Base-by-base conservation (phyloP, 2,329 filamentous ascomycete genomes). In the Seiridium unicorne region DNA sequence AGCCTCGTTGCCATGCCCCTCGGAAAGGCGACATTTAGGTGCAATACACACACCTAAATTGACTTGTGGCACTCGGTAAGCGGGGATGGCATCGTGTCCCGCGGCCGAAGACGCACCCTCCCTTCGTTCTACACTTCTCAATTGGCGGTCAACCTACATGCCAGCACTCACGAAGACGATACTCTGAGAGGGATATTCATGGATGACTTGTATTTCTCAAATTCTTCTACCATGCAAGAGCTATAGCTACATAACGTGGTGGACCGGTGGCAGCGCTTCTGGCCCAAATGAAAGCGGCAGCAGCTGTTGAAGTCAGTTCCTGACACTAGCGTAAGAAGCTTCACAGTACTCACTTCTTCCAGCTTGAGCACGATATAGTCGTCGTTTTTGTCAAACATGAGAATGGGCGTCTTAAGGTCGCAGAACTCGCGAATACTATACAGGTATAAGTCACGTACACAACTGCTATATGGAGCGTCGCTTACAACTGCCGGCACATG, bases 401-500 rank as follows among this genome's bases (percentile, higher is more conserved):
- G 87, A 60, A 99, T 84, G 0, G 93, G 94, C 61, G 85, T 87
- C 5, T 81, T 77, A n/a, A 87, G 70, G 5, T 82, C 74, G 65
- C 86, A 90, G 69, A 93, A 93, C 76, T 94, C 91, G 53, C 90
- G 87, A 65, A 94, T 92, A 67, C 88, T 89, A 34, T 10, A 11
- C 44, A 35, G 32, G 8, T 56, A 32, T 42, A 60, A 35, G 35
- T 58, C 3, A 46, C 46, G 36, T 32, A 6, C 38, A 3, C 7
- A 4, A 51, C 26, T 47, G 13, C 11, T 8, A 4, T 7, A 6
- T n/a, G 46, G 8, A 38, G 3, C 32, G 10, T 31, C 38, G 82
- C 86, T 79, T 72, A 92, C 89, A 94, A 96, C 74, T 97, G 94
- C 68, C 94, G 83, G 74, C 94, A 98, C 93, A 97, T 97, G 59